Percentiles rank a stretch among this genome's conserved stretches.
Evolutionary conservation across 768 basidiomycete species (phyloP).

Genomic region (Boletus subparvulus): DNA sequence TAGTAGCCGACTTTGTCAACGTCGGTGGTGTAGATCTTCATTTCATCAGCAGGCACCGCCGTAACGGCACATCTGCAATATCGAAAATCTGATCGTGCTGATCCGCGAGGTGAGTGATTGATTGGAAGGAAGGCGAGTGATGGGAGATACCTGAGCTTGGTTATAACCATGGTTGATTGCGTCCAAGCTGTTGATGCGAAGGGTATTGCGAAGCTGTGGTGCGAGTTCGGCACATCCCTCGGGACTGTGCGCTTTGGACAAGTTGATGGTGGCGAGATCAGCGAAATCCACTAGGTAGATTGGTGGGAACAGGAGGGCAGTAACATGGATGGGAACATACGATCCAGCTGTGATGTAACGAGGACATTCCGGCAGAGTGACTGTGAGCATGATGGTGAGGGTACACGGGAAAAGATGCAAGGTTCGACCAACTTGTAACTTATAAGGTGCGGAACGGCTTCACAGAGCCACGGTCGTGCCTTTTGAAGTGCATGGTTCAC

Average conservation of each 20-base stretch:
- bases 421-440: neutral
- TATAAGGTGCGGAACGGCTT: neutral
- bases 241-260: constrained; percentile 40
- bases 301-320: constrained; percentile 8
- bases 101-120: constrained; percentile 16
- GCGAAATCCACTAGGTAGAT: constrained; percentile 45
- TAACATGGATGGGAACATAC: constrained; percentile 24
- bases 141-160: constrained; percentile 33
- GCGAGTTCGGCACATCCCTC: constrained; percentile 44
- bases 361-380: constrained; percentile 33
- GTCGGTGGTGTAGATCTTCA: constrained; percentile 36
- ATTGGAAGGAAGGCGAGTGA: neutral
- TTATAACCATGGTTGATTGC: constrained; percentile 40
- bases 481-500: neutral
- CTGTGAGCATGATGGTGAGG: constrained; percentile 28
- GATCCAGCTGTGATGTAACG: constrained; percentile 34
- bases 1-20: constrained; percentile 44
- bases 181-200: constrained; percentile 42
- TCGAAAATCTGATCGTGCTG: constrained; percentile 49
- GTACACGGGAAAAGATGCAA: no score
- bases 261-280: constrained; percentile 52
- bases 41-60: constrained; percentile 42
- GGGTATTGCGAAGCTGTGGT: constrained; percentile 44
- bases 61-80: constrained; percentile 46
- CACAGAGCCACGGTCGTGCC: neutral